These are phyloP conservation scores for Tieghemostelium lacteum DNA, from an alignment of 78 protist genomes.

Conservation along the genomic window DNA sequence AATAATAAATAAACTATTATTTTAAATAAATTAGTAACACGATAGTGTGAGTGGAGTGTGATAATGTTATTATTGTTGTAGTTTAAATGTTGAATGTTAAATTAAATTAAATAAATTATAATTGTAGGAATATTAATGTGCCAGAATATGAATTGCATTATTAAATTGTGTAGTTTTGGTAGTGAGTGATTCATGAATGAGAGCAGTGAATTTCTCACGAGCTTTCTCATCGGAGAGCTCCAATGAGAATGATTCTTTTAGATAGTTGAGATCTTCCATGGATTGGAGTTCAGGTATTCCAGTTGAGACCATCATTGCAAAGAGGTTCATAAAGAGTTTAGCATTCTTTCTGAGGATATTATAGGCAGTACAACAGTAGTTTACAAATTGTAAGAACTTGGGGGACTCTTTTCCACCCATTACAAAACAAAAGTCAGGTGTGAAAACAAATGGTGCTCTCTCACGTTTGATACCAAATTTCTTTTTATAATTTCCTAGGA, in stretches of 20 bases:
- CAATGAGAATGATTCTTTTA: slow-evolving; percentile 71
- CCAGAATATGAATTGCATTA: slow-evolving; percentile 67
- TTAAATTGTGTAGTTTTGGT: slow-evolving; percentile 79
- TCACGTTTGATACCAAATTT: slow-evolving; percentile 91
- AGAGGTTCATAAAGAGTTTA: slow-evolving; percentile 88
- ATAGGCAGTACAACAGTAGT: slow-evolving; percentile 86
- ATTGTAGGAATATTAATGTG: slow-evolving; percentile 20
- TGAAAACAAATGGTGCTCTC: slow-evolving; percentile 96
- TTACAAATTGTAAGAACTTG: slow-evolving; percentile 78
- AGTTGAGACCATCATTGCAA: slow-evolving; percentile 94
- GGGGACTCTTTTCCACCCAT: slow-evolving; percentile 88
- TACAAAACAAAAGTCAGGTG: slow-evolving; percentile 91
- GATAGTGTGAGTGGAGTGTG: too few relatives aligned
- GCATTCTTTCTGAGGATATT: slow-evolving; percentile 89
- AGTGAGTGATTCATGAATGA: slow-evolving; percentile 70
- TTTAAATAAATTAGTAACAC: too few relatives aligned
- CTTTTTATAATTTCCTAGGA: slow-evolving; percentile 90
- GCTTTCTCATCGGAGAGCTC: slow-evolving; percentile 89
- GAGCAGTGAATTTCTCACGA: slow-evolving; percentile 48
- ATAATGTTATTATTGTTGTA: too few relatives aligned
- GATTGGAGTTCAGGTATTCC: slow-evolving; percentile 96
- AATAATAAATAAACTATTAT: too few relatives aligned
- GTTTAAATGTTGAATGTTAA: too few relatives aligned
- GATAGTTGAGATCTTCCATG: slow-evolving; percentile 84
- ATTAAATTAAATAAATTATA: too few relatives aligned